Evolutionary conservation across 345 rosid species (phyloP).

Genomic region (Linum trigynum): DNA sequence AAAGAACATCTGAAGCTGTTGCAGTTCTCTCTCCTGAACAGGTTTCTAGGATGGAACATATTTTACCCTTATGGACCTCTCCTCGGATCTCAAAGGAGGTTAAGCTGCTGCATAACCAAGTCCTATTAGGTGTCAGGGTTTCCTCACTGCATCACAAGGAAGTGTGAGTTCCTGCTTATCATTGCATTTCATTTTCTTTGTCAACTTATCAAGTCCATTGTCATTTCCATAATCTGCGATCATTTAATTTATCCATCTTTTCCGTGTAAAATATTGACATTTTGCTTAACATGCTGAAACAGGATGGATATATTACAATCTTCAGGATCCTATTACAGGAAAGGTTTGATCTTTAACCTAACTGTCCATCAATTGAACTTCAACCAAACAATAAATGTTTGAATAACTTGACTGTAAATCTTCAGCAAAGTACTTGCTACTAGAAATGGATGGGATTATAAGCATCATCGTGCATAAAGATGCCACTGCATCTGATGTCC

Average conservation of each 20-base stretch:
- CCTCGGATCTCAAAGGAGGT: constrained; percentile 28
- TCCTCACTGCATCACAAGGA: constrained; percentile 55
- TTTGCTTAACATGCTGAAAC: constrained; percentile 20
- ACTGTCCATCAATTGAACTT: not conserved
- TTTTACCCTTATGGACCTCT: constrained; percentile 53
- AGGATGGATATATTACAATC: constrained; percentile 38
- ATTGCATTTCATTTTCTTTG: constrained; percentile 5
- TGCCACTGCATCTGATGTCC: constrained; percentile 46
- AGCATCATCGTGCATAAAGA: constrained; percentile 52
- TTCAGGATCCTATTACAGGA: constrained; percentile 27
- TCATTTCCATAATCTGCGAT: not conserved
- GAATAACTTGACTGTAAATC: constrained; percentile 11
- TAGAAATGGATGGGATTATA: constrained; percentile 40
- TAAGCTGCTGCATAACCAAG: constrained; percentile 31
- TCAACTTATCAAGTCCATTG: not conserved
- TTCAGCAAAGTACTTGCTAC: constrained; percentile 57
- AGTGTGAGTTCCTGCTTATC: constrained; percentile 39
- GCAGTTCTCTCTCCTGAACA: constrained; percentile 70
- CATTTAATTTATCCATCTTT: no score
- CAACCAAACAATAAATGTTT: not conserved
- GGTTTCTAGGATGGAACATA: constrained; percentile 62
- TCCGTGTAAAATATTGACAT: constrained; percentile 12
- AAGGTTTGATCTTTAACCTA: constrained; percentile 29
- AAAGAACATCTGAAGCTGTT: constrained; percentile 29
- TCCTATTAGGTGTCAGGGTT: constrained; percentile 58